Evolutionary conservation across 2,329 filamentous ascomycete genomes (phyloP).

Genomic region (Myriangium duriaei): DNA sequence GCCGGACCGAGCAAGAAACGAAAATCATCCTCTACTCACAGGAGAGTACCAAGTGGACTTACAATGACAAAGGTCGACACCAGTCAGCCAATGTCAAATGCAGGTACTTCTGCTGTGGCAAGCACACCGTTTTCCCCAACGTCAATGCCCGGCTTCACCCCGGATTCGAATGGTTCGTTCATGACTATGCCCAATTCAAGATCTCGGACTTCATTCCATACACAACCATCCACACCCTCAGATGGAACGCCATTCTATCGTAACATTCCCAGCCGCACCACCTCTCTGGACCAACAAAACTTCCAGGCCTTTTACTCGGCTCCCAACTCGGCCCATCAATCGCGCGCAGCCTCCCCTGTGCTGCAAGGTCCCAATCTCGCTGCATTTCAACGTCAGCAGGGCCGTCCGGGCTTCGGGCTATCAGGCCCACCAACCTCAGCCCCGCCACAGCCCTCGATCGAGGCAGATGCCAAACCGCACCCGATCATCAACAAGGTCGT

Average conservation of each 20-base stretch:
- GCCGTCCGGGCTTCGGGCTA: constrained; percentile 11
- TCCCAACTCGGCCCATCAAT: constrained; percentile 59
- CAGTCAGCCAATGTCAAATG: constrained; percentile 19
- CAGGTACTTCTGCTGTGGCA: constrained; percentile 19
- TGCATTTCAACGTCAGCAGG: constrained; percentile 20
- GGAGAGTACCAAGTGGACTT: constrained; percentile 58
- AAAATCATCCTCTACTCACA: constrained; percentile 41
- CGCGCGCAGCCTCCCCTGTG: constrained; percentile 64
- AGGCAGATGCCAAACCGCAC: constrained; percentile 21
- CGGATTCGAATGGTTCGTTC: constrained; percentile 10
- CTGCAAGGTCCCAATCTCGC: constrained; percentile 24
- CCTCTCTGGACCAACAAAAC: constrained; percentile 46
- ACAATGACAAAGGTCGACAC: constrained; percentile 75
- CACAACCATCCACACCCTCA: constrained; percentile 54
- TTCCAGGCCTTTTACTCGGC: constrained; percentile 54
- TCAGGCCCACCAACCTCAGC: constrained; percentile 6
- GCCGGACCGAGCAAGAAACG: constrained; percentile 66
- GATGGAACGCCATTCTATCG: constrained; percentile 44
- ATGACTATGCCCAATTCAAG: constrained; percentile 12
- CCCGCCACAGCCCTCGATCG: constrained; percentile 3
- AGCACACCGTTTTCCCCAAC: constrained; percentile 28
- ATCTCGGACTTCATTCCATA: constrained; percentile 34
- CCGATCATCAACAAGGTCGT: constrained; percentile 72
- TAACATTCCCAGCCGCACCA: constrained; percentile 13
- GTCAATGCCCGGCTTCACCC: constrained; percentile 23